Percentiles rank a stretch among this genome's conserved stretches.
These are phyloP conservation scores for Amphibolis antarctica DNA, from an alignment of 106 monocot species.

Conservation along the genomic window DNA sequence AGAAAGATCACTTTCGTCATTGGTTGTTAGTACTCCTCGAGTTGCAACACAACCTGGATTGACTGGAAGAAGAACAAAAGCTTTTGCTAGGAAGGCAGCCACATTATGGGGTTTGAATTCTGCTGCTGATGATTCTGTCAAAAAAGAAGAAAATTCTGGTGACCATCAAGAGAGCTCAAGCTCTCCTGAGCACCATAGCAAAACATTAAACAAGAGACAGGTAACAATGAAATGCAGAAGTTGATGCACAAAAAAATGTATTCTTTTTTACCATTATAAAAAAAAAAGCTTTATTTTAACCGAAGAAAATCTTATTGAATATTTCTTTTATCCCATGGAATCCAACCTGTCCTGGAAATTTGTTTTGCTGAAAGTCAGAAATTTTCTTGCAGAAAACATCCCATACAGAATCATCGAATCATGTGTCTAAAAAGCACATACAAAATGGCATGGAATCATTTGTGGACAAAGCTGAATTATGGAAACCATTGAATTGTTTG, in stretches of 20 bases:
- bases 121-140: slow-evolving; percentile 22
- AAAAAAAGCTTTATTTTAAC: no score
- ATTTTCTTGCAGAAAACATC: slow-evolving; percentile 30
- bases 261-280: no score
- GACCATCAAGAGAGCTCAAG: slow-evolving; percentile 30
- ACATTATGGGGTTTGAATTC: slow-evolving; percentile 32
- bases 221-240: slow-evolving; percentile 14
- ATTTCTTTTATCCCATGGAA: background rate
- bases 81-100: slow-evolving; percentile 42
- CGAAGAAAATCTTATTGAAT: background rate
- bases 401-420: slow-evolving; percentile 35
- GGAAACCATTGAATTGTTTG: slow-evolving; percentile 79
- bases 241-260: background rate
- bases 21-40: slow-evolving; percentile 70
- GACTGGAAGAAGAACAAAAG: slow-evolving; percentile 71
- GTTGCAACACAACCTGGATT: slow-evolving; percentile 38
- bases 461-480: slow-evolving; percentile 47
- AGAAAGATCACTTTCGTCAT: slow-evolving; percentile 90
- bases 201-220: slow-evolving; percentile 46
- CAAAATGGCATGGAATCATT: slow-evolving; percentile 28
- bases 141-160: slow-evolving; percentile 35
- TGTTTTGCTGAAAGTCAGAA: background rate
- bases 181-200: slow-evolving; percentile 28
- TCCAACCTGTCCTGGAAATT: background rate
- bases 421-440: slow-evolving; percentile 19